Base-by-base conservation (phyloP, 2,329 filamentous ascomycete species). In the Didymosphaeria variabile region DNA sequence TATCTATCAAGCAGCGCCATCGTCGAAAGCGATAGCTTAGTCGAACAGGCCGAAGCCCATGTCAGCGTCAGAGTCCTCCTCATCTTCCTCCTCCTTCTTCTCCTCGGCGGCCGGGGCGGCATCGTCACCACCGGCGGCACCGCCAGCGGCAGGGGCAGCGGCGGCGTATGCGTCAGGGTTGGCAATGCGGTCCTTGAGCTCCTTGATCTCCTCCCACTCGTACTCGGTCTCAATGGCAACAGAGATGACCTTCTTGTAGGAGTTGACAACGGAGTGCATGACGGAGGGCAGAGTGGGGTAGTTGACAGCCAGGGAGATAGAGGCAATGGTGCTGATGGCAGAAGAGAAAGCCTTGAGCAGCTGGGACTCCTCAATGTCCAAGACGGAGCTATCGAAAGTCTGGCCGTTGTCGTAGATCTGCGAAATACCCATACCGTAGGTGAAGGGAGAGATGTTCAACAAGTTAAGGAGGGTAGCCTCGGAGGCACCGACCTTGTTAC, bases 331-430 rank as follows among this genome's bases (percentile, higher is more conserved):
- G 80, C 85, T 85, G 82, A 99, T 91, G 79, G 93, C 93, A 74
- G 86, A 85, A 79, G 86, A 82, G 87, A 99, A 91, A 64, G 91
- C 82, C 83, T 89, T 89, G 71, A 99, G 89, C 77, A 99, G 91
- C 87, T 98, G 94, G 68, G 92, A 89, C 87, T 99, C 94, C 78
- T 92, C 88, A 78, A 99, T 93, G 84, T 99, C 95, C 73, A 99
- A 88, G 72, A 99, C 92, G 67, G 82, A 84, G 68, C 93, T 83
- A 69, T 88, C 86, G 89, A 99, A 99, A 75, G 88, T 89, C 88
- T 99, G 95, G 78, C 95, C 95, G 79, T 94, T 85, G 85, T 99
- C 94, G 88, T 99, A 99, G 83, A 99, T 93, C 88, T 98, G 94
- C 68, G 88, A 73, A 77, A 99, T 90, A 81, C 91, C 91, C 91